Evolutionary conservation across 1,139 yeast species (phyloP).

Genomic region (Suhomyces choctaworum): DNA sequence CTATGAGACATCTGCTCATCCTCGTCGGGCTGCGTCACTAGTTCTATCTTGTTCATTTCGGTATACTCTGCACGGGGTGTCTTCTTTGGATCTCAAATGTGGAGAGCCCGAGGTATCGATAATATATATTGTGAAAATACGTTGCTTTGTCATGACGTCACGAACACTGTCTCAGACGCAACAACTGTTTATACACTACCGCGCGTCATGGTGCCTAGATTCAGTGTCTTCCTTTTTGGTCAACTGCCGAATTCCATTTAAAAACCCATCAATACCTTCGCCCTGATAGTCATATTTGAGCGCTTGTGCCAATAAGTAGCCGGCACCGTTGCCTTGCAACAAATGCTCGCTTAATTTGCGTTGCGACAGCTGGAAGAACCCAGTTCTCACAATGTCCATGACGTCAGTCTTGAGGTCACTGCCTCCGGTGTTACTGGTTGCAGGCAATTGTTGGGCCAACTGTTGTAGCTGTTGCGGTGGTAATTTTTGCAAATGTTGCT

Average conservation of each 20-base stretch:
- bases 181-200: not conserved
- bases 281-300: conserved; percentile 55
- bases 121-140: not conserved
- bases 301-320: conserved; percentile 52
- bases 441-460: conserved; percentile 44
- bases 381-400: conserved; percentile 49
- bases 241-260: conserved; percentile 47
- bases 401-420: conserved; percentile 41
- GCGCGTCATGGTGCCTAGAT: not conserved
- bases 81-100: too few relatives aligned
- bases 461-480: conserved; percentile 36
- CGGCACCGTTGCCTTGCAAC: conserved; percentile 45
- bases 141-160: not conserved
- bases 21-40: conserved; percentile 21
- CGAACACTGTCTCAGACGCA: not conserved
- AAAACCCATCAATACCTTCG: conserved; percentile 58
- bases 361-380: conserved; percentile 53
- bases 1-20: conserved; percentile 7
- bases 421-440: too few relatives aligned
- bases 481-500: conserved; percentile 39
- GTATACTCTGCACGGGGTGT: conserved; percentile 1
- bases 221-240: conserved; percentile 23
- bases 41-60: conserved; percentile 17
- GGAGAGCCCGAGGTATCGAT: too few relatives aligned
- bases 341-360: conserved; percentile 48